Percentiles rank a stretch among this genome's conserved stretches.
Conservation (phyloP, 345 rosid genomes). For the Gossypium longicalyx region DNA sequence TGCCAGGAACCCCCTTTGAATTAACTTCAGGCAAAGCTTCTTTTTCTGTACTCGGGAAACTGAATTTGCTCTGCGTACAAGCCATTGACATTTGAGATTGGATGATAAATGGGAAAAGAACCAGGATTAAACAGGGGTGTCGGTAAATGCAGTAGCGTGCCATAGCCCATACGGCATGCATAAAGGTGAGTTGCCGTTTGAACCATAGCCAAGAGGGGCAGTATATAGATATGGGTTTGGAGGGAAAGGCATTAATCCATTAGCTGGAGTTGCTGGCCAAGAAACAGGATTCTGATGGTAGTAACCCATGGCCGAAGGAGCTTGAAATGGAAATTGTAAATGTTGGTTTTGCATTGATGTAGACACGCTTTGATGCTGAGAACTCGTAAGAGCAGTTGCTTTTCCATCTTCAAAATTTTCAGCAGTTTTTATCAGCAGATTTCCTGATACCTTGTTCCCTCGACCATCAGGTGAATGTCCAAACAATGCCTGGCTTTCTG, state of each 20-base stretch:
- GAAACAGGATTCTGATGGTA: conserved; percentile 73
- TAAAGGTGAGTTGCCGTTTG: conserved; percentile 54
- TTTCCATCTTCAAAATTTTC: conserved; percentile 38
- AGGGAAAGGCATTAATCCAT: conserved; percentile 52
- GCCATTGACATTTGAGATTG: conserved; percentile 42
- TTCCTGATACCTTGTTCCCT: conserved; percentile 25
- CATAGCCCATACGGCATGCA: conserved; percentile 71
- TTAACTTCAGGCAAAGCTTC: conserved; percentile 24
- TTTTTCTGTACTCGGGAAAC: conserved; percentile 21
- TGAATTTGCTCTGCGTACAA: conserved; percentile 32
- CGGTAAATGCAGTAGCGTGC: conserved; percentile 45
- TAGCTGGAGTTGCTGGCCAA: conserved; percentile 53
- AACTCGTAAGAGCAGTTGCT: conserved; percentile 29
- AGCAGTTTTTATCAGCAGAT: conserved; percentile 28
- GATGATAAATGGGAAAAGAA: conserved; percentile 51
- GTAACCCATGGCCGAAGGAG: conserved; percentile 69
- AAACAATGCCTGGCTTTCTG: conserved; percentile 26
- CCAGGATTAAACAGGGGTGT: conserved; percentile 41
- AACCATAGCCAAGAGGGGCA: conserved; percentile 52
- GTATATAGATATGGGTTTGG: conserved; percentile 63
- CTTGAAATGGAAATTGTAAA: conserved; percentile 52
- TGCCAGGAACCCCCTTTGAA: conserved; percentile 33
- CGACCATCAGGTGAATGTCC: conserved; percentile 31
- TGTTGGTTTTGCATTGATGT: conserved; percentile 56
- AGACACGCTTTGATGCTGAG: conserved; percentile 43